Evolutionary conservation across 305 asterid genomes (phyloP), one percentile per base, ranked within the genome.

Genomic region (Solanum chacoense): DNA sequence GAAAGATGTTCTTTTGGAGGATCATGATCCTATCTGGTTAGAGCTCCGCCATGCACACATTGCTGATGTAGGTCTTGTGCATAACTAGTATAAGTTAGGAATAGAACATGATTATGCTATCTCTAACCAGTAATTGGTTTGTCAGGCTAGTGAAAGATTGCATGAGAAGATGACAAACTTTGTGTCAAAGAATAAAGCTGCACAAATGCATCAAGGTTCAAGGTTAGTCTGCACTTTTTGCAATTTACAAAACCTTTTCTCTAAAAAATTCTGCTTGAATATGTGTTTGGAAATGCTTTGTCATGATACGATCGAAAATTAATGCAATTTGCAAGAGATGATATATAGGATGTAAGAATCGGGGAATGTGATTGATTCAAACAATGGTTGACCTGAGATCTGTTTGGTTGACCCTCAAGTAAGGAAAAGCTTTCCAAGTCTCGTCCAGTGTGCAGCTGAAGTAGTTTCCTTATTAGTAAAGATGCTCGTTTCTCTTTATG

Each of bases 41-140:
- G 99, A 98, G 94, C 98, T 98, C 85, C 98, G 99, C 81, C 98
- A 96, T 93, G 92, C 97, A 75, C 99, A 98, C 91, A 98, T 98
- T 92, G 99, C 98, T 92, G 98, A 98, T 96, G 99, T 98, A 94
- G 55, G 98, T 90, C 37, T 89, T 72, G 75, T 87, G 88, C 90
- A 42, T 86, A 59, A 69, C 38, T 87, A 63, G 88, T 90, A 55
- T 20, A 71, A 13, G 79, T 83, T 88, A 75, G 84, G 74, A 88
- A 67, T 75, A 36, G 89, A 74, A 84, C 16, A 22, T 14, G 45
- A 72, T 40, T 85, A 71, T 87, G 29, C 32, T 84, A 45, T 90
- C 86, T 91, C 89, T 92, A 88, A 85, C 92, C 89, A 88, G 81
- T 91, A 89, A 37, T 91, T 89, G 90, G 81, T 76, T 86, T 93